Base-by-base conservation (phyloP, 2,329 filamentous ascomycete genomes). In the Neofusicoccum cordaticola region DNA sequence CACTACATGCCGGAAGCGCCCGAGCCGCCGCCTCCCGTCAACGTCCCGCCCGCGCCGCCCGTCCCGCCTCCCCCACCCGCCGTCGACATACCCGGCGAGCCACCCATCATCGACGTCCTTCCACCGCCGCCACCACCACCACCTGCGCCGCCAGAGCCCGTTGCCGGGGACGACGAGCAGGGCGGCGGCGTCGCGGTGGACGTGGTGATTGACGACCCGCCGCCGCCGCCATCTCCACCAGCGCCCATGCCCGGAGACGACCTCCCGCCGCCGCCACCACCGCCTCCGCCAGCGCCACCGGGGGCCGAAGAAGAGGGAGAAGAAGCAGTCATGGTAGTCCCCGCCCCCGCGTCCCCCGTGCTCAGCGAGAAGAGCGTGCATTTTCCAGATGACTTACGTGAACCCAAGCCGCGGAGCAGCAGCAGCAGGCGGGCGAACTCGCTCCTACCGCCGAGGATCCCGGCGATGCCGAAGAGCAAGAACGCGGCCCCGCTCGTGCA, bases 361-460 rank as follows among this genome's bases (percentile, higher is more conserved):
- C 51, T 56, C 62, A 64, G 62, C 37, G 62, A 48, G 2, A 64
- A 64, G 62, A 64, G 62, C 44, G 62, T 64, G 17, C 62, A 64
- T 50, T 64, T 64, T 58, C 52, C 62, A 35, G 52, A 57, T 34
- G 62, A 45, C 42, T 53, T 64, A 37, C 51, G 44, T 17, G 62
- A 64, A 15, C 62, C 62, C 11, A 58, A 57, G 42, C 22, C 17
- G 39, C 19, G 22, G 39, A 31, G 27, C 27, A 31, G 37, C 3
- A 7, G 37, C 6, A 31, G 27, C 27, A 31, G 37, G 8, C 1
- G 37, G 37, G 13, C 37, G 6, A 11, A 15, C 37, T 39, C 37
- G 9, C 13, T 39, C 6, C 13, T 39, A 4, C 37, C 37, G 37
- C 37, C 37, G 11, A 5, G 27, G 51, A 31, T 19, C 7, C 41